Evolutionary conservation across 306 rosid genomes (phyloP).

Genomic region (Spatholobus suberectus): DNA sequence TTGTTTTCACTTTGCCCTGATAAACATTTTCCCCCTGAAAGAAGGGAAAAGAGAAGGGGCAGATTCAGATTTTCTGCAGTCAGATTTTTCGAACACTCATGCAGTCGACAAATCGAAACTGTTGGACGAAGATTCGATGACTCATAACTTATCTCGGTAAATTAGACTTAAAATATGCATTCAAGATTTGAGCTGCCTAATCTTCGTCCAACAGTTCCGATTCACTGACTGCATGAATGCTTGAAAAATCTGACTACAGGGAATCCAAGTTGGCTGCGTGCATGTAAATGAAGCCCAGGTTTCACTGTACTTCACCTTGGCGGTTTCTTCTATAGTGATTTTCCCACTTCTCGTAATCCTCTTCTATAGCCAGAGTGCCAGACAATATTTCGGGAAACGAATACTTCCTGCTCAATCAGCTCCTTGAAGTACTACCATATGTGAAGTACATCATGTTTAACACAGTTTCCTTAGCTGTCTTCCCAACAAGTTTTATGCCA

Average conservation of each 20-base stretch:
- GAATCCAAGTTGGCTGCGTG: not conserved
- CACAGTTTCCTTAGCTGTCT: slow-evolving; percentile 3
- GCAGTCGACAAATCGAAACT: not conserved
- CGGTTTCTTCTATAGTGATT: not conserved
- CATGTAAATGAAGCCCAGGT: not conserved
- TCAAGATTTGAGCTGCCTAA: not conserved
- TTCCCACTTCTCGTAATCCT: not conserved
- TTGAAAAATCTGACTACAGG: not conserved
- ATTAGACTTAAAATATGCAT: not conserved
- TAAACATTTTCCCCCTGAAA: not conserved
- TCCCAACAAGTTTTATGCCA: not conserved
- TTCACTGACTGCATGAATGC: not conserved
- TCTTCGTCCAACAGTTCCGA: not conserved
- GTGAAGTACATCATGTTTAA: slow-evolving; percentile 2
- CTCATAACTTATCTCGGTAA: not conserved
- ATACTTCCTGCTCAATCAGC: slow-evolving; percentile 6
- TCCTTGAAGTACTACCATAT: not conserved
- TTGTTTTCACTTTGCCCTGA: not conserved
- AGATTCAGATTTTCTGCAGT: not conserved
- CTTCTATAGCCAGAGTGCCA: not conserved
- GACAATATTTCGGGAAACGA: not conserved
- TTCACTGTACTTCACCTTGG: not conserved
- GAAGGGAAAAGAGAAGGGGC: not conserved
- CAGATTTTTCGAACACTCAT: not conserved
- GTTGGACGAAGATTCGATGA: not conserved